These are phyloP conservation scores for Aspergillus sp. DNA, from an alignment of 2,329 filamentous ascomycete genomes.

Conservation along the genomic window DNA sequence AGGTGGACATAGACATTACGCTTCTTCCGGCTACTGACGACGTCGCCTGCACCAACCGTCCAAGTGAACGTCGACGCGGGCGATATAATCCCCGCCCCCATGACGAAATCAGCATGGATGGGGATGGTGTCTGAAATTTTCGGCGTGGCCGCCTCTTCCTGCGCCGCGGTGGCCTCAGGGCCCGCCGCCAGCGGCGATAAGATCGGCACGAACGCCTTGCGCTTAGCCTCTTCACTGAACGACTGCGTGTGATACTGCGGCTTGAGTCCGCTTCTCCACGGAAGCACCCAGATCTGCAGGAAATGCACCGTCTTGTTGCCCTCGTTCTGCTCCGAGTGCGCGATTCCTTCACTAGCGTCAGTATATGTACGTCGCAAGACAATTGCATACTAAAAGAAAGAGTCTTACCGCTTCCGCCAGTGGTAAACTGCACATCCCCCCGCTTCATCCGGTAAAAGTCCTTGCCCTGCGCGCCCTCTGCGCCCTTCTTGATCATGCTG, in stretches of 20 bases:
- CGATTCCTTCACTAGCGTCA: conserved; percentile 51
- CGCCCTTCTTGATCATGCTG: conserved; percentile 72
- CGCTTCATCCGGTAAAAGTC: conserved; percentile 70
- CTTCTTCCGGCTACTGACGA: conserved; percentile 38
- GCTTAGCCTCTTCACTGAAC: conserved; percentile 72
- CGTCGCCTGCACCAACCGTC: conserved; percentile 59
- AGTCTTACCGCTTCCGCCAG: conserved; percentile 68
- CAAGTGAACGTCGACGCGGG: conserved; percentile 68
- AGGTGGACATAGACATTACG: conserved; percentile 78
- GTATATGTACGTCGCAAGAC: conserved; percentile 2
- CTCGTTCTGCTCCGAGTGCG: conserved; percentile 82
- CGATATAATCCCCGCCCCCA: conserved; percentile 73
- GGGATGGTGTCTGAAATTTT: conserved; percentile 68
- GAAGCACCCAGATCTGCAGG: conserved; percentile 83
- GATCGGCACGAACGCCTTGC: conserved; percentile 68
- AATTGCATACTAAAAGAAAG: background rate
- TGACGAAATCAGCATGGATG: conserved; percentile 79
- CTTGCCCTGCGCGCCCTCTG: conserved; percentile 59
- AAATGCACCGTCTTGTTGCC: conserved; percentile 73
- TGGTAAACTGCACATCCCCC: conserved; percentile 87
- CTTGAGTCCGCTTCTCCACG: conserved; percentile 69
- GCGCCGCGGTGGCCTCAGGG: conserved; percentile 56
- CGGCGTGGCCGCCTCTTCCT: conserved; percentile 65
- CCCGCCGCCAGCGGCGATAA: conserved; percentile 73
- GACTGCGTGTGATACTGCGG: conserved; percentile 75